Evolutionary conservation across 1,139 yeast genomes (phyloP).

Genomic region (Debaryomycetaceae sp.): DNA sequence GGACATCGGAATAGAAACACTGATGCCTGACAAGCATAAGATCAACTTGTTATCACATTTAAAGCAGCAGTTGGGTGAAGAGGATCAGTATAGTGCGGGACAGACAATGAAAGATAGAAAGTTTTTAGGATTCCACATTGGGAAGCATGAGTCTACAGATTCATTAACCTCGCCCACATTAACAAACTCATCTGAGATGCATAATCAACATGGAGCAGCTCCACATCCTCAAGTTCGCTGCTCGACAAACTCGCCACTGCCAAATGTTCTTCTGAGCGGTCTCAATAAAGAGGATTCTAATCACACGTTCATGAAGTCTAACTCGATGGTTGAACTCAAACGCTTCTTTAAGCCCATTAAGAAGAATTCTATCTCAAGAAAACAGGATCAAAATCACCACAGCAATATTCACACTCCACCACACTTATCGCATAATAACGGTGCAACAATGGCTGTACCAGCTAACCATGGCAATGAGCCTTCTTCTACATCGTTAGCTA

Average conservation of each 20-base stretch:
- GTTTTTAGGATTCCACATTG: constrained; percentile 37
- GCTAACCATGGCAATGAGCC: constrained; percentile 23
- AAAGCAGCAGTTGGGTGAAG: constrained; percentile 26
- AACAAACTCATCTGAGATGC: constrained; percentile 26
- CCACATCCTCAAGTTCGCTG: constrained; percentile 5
- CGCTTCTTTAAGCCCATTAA: constrained; percentile 41
- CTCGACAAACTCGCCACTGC: constrained; percentile 12
- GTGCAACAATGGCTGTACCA: constrained; percentile 3
- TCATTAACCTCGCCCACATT: constrained; percentile 31
- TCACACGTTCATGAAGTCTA: constrained; percentile 30
- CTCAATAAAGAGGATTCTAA: constrained; percentile 25
- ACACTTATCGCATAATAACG: constrained; percentile 15
- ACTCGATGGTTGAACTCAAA: constrained; percentile 41
- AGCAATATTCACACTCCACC: constrained; percentile 33
- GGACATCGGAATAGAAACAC: not conserved
- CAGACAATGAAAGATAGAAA: constrained; percentile 26
- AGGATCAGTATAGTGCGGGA: constrained; percentile 32
- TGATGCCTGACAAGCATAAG: constrained; percentile 49
- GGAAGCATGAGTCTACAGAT: constrained; percentile 38
- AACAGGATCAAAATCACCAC: constrained; percentile 18
- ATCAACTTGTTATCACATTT: constrained; percentile 38
- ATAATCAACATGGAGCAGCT: constrained; percentile 10
- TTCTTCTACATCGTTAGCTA: constrained; percentile 41
- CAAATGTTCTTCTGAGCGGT: constrained; percentile 14
- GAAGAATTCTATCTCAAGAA: constrained; percentile 23